phyloP scores from a whole-genome alignment of 352 stramenopile genomes.

The Hyaloperonospora arabidopsidis region DNA sequence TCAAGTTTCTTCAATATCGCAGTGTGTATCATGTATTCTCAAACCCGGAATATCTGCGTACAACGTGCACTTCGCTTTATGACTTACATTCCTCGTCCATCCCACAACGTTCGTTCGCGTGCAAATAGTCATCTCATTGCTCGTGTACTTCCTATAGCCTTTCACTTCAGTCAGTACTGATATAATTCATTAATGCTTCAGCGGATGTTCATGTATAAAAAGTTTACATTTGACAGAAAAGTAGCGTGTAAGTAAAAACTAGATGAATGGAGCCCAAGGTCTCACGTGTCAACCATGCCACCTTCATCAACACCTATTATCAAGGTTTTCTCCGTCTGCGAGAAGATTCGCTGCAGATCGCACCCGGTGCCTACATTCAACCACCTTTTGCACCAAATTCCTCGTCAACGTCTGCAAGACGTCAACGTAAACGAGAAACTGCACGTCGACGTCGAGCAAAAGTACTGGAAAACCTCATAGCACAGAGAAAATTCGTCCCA shows the following conservation, averaged over 20 bases:
- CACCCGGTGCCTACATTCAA: slow-evolving; percentile 21
- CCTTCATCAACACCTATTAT: slow-evolving; percentile 53
- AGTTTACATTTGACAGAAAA: no score
- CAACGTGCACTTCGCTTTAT: no score
- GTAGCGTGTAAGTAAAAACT: background rate
- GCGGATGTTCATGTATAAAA: no score
- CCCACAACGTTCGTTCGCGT: no score
- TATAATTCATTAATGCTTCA: no score
- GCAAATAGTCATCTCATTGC: no score
- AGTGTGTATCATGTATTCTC: no score
- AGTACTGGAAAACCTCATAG: slow-evolving; percentile 32
- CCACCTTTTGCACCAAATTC: slow-evolving; percentile 5
- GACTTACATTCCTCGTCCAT: no score
- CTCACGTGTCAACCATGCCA: slow-evolving; percentile 38
- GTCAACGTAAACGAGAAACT: slow-evolving; percentile 38
- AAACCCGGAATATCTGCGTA: no score
- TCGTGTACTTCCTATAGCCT: no score
- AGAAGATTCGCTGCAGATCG: slow-evolving; percentile 27
- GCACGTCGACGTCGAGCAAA: slow-evolving; percentile 19
- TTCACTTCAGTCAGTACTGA: no score
- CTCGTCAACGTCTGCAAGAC: slow-evolving; percentile 12
- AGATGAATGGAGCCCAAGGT: slow-evolving; percentile 21
- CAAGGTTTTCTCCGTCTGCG: slow-evolving; percentile 20
- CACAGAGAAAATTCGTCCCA: slow-evolving; percentile 45
- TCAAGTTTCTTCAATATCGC: no score